Evolutionary conservation across 2,329 filamentous ascomycete species (phyloP), one percentile per base, ranked within the genome.

Genomic region (Immersiporthe knoxdaviesiana): DNA sequence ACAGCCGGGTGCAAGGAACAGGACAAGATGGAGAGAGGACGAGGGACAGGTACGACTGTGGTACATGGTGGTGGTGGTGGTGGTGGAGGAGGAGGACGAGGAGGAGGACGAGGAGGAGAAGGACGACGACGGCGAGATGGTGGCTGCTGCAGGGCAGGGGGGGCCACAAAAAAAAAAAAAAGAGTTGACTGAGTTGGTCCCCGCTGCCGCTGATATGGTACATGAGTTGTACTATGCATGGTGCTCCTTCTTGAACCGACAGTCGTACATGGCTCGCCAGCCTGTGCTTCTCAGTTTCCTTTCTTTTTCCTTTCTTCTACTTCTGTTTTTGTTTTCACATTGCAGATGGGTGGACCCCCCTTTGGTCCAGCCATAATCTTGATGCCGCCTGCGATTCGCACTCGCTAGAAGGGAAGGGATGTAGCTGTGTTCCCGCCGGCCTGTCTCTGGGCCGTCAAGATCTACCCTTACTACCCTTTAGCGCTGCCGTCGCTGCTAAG

Each of bases 1-100:
- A 71, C 69, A 71, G 67, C 64, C 64, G 67, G 44, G 69, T 65
- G 67, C 69, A 65, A 69, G 69, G 67, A 69, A 62, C 65, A 67
- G 66, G 66, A 67, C 61, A n/a, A 61, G 58, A 10, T n/a, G 37
- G 30, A 21, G n/a, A n/a, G n/a, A n/a, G 32, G 37, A 41, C 24
- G 32, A 60, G 58, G 18, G 18, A 37, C 44, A 47, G 21, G 44
- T 47, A 47, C 44, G 21, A 47, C 44, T 47, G n/a, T 47, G 44
- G 44, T 47, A 47, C 44, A 47, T 47, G 12, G 12, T 27, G 11
- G 50, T 27, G 24, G 5, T 39, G 47, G 47, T n/a, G 52, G 24
- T 27, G 24, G 50, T 27, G 50, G 24, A 16, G 52, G 52, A 16
- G 24, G 27, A 8, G 52, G 14, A 56, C 24, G 52, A 16, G 52